Conservation (phyloP, 805 yeast species). For the Ogataea angusta region DNA sequence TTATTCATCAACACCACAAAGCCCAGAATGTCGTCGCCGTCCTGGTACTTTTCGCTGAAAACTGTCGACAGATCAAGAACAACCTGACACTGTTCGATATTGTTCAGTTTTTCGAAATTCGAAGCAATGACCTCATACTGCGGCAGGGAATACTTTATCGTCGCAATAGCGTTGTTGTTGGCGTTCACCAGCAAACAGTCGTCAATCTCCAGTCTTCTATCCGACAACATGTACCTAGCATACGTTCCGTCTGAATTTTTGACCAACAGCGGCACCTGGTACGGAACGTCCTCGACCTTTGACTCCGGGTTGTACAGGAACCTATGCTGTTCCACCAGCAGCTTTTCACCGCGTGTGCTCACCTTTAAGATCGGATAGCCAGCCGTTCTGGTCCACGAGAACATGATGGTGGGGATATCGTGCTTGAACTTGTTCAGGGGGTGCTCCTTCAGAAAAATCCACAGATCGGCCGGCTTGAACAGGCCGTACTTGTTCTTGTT, state of each 20-base stretch:
- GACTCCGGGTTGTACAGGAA: conserved; percentile 29
- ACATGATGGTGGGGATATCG: conserved; percentile 49
- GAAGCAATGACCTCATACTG: conserved; percentile 26
- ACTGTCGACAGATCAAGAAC: conserved; percentile 40
- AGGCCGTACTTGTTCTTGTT: conserved; percentile 33
- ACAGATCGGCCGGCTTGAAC: conserved; percentile 50
- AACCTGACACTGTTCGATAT: conserved; percentile 36
- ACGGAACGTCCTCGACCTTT: conserved; percentile 53
- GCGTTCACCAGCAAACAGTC: conserved; percentile 38
- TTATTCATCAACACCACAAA: conserved; percentile 33
- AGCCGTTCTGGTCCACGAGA: conserved; percentile 58
- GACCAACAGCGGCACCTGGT: conserved; percentile 56
- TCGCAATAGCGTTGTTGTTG: conserved; percentile 45
- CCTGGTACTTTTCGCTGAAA: conserved; percentile 34
- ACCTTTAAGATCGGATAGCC: conserved; percentile 57
- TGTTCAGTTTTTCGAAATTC: conserved; percentile 23
- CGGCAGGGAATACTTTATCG: conserved; percentile 42
- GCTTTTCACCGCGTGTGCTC: conserved; percentile 25
- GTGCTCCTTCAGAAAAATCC: conserved; percentile 40
- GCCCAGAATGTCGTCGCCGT: conserved; percentile 31
- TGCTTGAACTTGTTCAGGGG: conserved; percentile 28
- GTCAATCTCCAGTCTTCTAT: conserved; percentile 33
- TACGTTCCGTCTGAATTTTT: conserved; percentile 35
- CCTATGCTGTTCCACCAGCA: conserved; percentile 39
- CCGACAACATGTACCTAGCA: conserved; percentile 41